Evolutionary conservation across 352 stramenopile species (phyloP).

Genomic region (Phytophthora pseudosyringae): DNA sequence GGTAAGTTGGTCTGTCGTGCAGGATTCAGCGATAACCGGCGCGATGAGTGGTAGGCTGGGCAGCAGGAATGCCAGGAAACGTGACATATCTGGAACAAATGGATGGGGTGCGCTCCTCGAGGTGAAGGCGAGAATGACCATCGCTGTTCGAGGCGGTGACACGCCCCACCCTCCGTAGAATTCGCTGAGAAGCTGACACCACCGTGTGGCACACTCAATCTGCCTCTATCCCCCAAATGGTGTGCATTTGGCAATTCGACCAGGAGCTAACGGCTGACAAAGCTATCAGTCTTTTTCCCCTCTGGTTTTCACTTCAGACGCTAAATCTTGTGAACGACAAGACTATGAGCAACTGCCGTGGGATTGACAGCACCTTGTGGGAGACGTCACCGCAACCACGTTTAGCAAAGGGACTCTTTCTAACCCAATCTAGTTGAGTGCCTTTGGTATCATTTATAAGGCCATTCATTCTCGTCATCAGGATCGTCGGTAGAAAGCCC

Average conservation of each 20-base stretch:
- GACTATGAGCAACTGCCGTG: no score
- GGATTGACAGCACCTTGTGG: no score
- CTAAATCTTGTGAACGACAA: no score
- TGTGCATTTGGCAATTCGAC: neutral
- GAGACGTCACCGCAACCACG: no score
- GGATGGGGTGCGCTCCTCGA: neutral
- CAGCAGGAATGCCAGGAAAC: neutral
- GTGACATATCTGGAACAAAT: neutral
- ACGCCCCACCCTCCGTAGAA: neutral
- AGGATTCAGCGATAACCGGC: neutral
- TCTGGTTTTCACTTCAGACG: no score
- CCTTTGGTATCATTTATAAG: no score
- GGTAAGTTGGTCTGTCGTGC: slow-evolving; percentile 1
- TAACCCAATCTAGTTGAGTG: no score
- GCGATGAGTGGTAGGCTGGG: neutral
- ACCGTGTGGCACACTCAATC: neutral
- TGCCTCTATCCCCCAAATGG: slow-evolving; percentile 1
- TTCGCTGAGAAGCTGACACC: slow-evolving; percentile 1
- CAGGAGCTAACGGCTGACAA: neutral
- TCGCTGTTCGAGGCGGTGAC: neutral
- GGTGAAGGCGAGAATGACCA: neutral
- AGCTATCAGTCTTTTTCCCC: neutral
- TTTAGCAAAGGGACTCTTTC: no score
- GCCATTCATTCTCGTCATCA: no score
- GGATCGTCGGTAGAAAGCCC: no score